phyloP scores from a whole-genome alignment of 2,329 filamentous ascomycete species.

The Claviceps maximensis region DNA sequence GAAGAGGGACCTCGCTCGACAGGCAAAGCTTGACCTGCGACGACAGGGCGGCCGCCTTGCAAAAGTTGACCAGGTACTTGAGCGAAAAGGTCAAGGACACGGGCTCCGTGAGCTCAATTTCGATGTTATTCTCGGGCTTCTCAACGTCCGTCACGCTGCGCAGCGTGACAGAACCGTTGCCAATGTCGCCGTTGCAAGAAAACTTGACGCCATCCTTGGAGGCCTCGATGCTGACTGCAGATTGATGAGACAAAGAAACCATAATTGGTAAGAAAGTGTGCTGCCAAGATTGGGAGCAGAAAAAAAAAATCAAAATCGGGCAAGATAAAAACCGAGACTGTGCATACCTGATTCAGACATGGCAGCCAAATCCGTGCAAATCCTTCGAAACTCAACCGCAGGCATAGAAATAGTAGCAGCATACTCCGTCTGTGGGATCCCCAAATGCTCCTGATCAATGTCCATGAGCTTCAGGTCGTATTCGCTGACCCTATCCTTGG shows the following conservation, averaged over 20 bases:
- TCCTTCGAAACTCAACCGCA: slow-evolving; percentile 78
- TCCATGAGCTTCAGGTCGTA: slow-evolving; percentile 99
- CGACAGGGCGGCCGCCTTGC: slow-evolving; percentile 86
- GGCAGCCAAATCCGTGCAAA: slow-evolving; percentile 80
- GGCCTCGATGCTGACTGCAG: slow-evolving; percentile 79
- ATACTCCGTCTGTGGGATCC: slow-evolving; percentile 98
- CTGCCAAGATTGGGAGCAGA: neutral
- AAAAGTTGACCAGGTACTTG: slow-evolving; percentile 99
- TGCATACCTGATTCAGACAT: slow-evolving; percentile 83
- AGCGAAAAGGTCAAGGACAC: slow-evolving; percentile 94
- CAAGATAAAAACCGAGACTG: neutral
- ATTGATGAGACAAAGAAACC: neutral
- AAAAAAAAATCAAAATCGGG: neutral
- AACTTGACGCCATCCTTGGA: slow-evolving; percentile 97
- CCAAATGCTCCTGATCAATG: slow-evolving; percentile 98
- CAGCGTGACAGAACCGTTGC: slow-evolving; percentile 84
- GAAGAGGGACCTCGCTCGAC: slow-evolving; percentile 87
- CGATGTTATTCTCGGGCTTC: slow-evolving; percentile 72
- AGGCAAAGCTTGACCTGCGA: slow-evolving; percentile 78
- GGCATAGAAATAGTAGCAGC: slow-evolving; percentile 85
- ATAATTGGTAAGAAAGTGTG: neutral
- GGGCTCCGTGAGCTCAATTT: slow-evolving; percentile 83
- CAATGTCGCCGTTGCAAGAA: slow-evolving; percentile 84
- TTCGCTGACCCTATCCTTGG: slow-evolving; percentile 86
- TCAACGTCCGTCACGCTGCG: slow-evolving; percentile 81